phyloP scores from a whole-genome alignment of 805 yeast species.

The Cyberlindnera subsufficiens region DNA sequence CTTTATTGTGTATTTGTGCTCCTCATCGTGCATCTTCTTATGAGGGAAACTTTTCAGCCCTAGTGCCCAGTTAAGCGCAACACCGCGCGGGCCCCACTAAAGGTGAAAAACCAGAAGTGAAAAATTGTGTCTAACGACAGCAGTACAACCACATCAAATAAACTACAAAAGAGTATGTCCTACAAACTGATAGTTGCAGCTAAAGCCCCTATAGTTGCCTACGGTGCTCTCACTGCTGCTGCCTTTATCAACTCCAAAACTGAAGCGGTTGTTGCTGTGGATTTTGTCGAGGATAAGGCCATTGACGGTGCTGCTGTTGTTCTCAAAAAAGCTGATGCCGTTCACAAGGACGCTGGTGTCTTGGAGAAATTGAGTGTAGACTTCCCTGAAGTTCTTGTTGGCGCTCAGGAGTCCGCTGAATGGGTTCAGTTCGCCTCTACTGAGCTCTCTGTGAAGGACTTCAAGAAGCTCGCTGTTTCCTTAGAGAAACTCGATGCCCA shows the following conservation, averaged over 20 bases:
- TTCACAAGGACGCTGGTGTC: constrained; percentile 36
- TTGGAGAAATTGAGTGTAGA: constrained; percentile 45
- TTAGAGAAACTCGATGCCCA: constrained; percentile 79
- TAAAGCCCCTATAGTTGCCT: constrained; percentile 80
- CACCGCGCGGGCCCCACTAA: no score
- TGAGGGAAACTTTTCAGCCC: not conserved
- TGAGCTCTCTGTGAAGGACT: constrained; percentile 75
- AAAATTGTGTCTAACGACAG: not conserved
- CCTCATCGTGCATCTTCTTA: not conserved
- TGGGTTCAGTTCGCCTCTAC: constrained; percentile 68
- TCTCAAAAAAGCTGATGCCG: constrained; percentile 37
- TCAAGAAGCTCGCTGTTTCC: constrained; percentile 73
- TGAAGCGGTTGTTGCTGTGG: constrained; percentile 49
- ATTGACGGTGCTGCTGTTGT: constrained; percentile 44
- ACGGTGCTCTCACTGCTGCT: constrained; percentile 73
- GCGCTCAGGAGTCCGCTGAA: constrained; percentile 35
- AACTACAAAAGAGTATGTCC: constrained; percentile 24
- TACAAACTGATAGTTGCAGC: constrained; percentile 63
- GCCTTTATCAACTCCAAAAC: constrained; percentile 56
- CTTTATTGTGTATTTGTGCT: not conserved
- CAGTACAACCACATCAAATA: not conserved
- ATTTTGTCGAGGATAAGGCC: constrained; percentile 68
- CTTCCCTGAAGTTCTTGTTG: constrained; percentile 40
- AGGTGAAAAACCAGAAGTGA: no score
- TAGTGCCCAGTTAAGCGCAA: no score